Percentiles rank a stretch among this genome's conserved stretches.
Evolutionary conservation across 495 filamentous ascomycete genomes (phyloP).

Genomic region (Aspergillus conjunctus): DNA sequence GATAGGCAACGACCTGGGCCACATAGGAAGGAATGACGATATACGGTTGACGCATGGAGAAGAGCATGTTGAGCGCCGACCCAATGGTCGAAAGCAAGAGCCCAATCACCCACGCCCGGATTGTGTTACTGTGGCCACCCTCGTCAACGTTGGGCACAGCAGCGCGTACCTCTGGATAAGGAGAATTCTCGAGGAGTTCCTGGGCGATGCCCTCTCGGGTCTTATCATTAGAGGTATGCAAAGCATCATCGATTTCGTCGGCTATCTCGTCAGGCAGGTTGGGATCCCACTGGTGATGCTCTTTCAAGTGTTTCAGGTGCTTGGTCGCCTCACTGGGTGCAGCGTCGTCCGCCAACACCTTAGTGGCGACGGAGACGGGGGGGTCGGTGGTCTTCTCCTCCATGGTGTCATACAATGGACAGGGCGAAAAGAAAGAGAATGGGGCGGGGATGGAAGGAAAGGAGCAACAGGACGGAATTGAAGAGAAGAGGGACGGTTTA

Average conservation of each 20-base stretch:
- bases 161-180: conserved; percentile 63
- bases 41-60: conserved; percentile 65
- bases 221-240: conserved; percentile 56
- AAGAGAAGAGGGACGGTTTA: conserved; percentile 1
- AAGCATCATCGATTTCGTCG: conserved; percentile 60
- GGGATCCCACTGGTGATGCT: conserved; percentile 67
- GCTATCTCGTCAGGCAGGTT: conserved; percentile 65
- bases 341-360: conserved; percentile 35
- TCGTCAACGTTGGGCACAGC: conserved; percentile 60
- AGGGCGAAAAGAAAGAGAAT: background rate
- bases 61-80: conserved; percentile 69
- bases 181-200: conserved; percentile 65
- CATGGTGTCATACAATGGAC: conserved; percentile 24
- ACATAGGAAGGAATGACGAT: conserved; percentile 70
- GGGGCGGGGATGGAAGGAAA: background rate
- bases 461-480: background rate
- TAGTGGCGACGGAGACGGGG: conserved; percentile 28
- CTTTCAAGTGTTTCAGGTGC: conserved; percentile 52
- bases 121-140: conserved; percentile 64
- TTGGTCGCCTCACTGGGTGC: conserved; percentile 47
- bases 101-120: conserved; percentile 74
- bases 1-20: conserved; percentile 71
- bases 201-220: conserved; percentile 56
- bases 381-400: conserved; percentile 34
- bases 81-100: conserved; percentile 66